Conservation (phyloP, 2,329 filamentous ascomycete genomes). For the Cyphellophora europaea region DNA sequence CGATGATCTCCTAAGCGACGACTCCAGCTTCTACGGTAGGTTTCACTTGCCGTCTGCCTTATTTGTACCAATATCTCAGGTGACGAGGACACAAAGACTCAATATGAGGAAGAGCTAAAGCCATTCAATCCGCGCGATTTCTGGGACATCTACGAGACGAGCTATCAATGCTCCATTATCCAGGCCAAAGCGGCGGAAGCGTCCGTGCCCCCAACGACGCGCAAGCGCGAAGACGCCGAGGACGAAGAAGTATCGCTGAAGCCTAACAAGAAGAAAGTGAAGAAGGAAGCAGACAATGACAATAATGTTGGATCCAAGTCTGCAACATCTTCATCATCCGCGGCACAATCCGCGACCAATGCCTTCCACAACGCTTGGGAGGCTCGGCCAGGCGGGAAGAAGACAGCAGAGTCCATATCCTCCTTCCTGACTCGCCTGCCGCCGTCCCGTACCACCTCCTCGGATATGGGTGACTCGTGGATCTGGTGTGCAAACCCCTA, state of each 20-base stretch:
- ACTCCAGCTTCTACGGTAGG: constrained; percentile 36
- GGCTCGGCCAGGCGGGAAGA: constrained; percentile 46
- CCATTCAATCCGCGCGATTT: constrained; percentile 43
- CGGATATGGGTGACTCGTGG: constrained; percentile 45
- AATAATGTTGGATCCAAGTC: too few species aligned
- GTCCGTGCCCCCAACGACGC: background rate
- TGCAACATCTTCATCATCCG: constrained; percentile 1
- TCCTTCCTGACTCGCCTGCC: constrained; percentile 61
- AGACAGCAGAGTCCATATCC: constrained; percentile 52
- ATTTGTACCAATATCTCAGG: constrained; percentile 33
- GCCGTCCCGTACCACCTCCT: constrained; percentile 50
- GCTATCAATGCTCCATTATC: constrained; percentile 12
- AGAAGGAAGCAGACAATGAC: background rate
- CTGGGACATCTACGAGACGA: constrained; percentile 28
- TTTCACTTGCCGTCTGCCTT: background rate
- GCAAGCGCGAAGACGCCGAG: constrained; percentile 1
- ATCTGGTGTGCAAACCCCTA: constrained; percentile 63
- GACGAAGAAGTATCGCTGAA: background rate
- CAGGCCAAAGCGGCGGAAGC: constrained; percentile 3
- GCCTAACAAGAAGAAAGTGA: background rate
- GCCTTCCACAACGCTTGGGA: constrained; percentile 53
- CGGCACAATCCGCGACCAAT: constrained; percentile 1
- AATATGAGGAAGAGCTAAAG: constrained; percentile 42
- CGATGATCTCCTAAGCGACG: constrained; percentile 29
- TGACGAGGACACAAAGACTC: constrained; percentile 38